These are phyloP conservation scores for Trichophyton equinum DNA, from an alignment of 2,329 filamentous ascomycete genomes.

Conservation along the genomic window DNA sequence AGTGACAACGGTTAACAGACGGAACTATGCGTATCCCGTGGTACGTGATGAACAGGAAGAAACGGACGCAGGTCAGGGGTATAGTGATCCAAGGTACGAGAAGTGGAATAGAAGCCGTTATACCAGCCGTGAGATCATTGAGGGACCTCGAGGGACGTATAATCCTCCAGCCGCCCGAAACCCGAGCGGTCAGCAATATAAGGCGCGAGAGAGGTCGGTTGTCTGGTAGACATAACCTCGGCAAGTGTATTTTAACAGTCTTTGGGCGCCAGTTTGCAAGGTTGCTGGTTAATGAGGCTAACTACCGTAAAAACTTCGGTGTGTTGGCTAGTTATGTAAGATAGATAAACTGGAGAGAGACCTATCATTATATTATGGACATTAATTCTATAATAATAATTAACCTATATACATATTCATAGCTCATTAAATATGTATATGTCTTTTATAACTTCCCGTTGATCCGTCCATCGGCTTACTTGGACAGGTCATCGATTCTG, in stretches of 20 bases:
- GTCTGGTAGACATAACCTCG: background rate
- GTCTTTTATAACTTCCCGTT: background rate
- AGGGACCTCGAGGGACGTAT: background rate
- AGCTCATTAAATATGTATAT: background rate
- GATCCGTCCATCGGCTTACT: background rate
- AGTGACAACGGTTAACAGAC: background rate
- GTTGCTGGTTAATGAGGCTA: background rate
- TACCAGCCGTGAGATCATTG: background rate
- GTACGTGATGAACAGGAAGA: background rate
- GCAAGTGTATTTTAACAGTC: background rate
- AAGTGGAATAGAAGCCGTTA: background rate
- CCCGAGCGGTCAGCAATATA: background rate
- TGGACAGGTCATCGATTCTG: conserved; percentile 34
- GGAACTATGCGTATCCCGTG: background rate
- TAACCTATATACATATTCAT: background rate
- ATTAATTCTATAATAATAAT: background rate
- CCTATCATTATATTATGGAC: background rate
- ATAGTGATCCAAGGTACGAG: background rate
- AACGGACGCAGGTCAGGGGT: background rate
- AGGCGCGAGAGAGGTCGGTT: background rate
- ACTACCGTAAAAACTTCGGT: background rate
- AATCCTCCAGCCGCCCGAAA: background rate
- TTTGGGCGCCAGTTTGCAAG: too few relatives aligned
- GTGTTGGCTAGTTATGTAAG: background rate
- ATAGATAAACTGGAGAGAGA: background rate